phyloP scores from a whole-genome alignment of 345 rosid genomes.

The Balakata baccata region DNA sequence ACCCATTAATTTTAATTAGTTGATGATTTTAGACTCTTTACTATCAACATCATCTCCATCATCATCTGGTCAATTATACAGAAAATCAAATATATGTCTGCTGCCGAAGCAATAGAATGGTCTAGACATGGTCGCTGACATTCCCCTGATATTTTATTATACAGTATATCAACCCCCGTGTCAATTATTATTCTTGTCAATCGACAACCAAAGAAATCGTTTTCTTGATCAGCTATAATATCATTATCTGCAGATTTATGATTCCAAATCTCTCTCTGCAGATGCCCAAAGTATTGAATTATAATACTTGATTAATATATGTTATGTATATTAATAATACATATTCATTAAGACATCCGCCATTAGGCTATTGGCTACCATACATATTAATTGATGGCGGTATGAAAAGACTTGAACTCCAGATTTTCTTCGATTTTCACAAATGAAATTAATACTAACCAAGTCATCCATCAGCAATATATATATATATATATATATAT shows the following conservation, averaged over 20 bases:
- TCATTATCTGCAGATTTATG: constrained; percentile 3
- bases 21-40: background rate
- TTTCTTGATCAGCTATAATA: background rate
- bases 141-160: background rate
- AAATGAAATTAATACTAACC: too few relatives aligned
- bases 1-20: background rate
- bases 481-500: too few relatives aligned
- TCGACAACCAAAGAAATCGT: background rate
- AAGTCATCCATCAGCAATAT: too few relatives aligned
- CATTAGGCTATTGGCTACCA: too few relatives aligned
- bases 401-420: too few relatives aligned
- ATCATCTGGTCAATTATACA: background rate
- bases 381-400: too few relatives aligned
- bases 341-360: too few relatives aligned
- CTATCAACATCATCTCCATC: too few relatives aligned
- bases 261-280: background rate
- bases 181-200: constrained; percentile 5
- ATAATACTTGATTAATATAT: background rate
- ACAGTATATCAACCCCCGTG: background rate
- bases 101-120: background rate
- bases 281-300: constrained; percentile 31
- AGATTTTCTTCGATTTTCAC: too few relatives aligned
- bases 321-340: too few relatives aligned
- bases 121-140: constrained; percentile 7
- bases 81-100: background rate